These are phyloP conservation scores for Solanum dulcamara DNA, from an alignment of 257 asterid species.

Conservation along the genomic window DNA sequence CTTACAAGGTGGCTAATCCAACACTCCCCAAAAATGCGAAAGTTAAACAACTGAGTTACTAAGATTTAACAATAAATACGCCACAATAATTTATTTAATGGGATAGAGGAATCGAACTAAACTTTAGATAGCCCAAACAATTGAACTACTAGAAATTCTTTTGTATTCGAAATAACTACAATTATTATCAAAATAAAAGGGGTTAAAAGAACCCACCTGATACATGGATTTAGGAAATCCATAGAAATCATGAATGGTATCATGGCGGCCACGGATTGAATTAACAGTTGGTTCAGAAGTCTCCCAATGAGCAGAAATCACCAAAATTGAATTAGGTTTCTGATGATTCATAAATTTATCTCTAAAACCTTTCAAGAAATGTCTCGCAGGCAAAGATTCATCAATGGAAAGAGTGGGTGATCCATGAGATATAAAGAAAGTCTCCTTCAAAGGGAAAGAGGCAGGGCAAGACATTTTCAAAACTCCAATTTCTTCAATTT, in stretches of 20 bases:
- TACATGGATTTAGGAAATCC: slow-evolving; percentile 60
- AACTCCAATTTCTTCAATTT: not conserved
- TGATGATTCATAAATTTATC: slow-evolving; percentile 20
- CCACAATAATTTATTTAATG: too few species aligned
- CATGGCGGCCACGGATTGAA: slow-evolving; percentile 33
- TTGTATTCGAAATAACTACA: too few species aligned
- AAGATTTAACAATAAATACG: too few species aligned
- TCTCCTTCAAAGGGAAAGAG: slow-evolving; percentile 16
- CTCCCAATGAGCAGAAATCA: slow-evolving; percentile 76
- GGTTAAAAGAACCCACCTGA: slow-evolving; percentile 23
- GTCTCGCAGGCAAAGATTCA: slow-evolving; percentile 56
- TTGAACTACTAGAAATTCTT: too few species aligned
- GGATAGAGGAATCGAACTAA: too few species aligned
- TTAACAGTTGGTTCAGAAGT: slow-evolving; percentile 56
- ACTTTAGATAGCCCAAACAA: too few species aligned
- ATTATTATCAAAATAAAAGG: not conserved
- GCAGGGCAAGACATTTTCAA: not conserved
- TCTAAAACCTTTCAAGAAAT: slow-evolving; percentile 40
- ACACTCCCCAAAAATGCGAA: too few species aligned
- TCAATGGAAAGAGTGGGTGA: slow-evolving; percentile 64
- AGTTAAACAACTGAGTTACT: too few species aligned
- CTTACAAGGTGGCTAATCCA: too few species aligned
- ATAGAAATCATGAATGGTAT: slow-evolving; percentile 72
- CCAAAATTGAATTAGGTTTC: slow-evolving; percentile 46
- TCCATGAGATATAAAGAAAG: slow-evolving; percentile 70